These are phyloP conservation scores for Inga oerstediana DNA, from an alignment of 306 rosid species.

Conservation along the genomic window DNA sequence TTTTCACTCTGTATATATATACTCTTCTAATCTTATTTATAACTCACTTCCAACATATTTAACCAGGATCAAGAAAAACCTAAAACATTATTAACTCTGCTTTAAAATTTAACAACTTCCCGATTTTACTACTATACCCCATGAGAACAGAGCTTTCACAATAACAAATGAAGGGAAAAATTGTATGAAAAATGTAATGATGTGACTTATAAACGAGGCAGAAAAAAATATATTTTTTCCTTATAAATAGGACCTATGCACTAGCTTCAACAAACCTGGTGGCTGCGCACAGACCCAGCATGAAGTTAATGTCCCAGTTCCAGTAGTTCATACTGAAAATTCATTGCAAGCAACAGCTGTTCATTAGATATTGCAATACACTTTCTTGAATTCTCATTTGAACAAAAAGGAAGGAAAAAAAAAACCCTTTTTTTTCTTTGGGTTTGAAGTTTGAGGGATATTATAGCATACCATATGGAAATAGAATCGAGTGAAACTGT, in stretches of 20 bases:
- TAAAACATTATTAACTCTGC: too few relatives aligned
- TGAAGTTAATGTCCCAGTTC: conserved; percentile 47
- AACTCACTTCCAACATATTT: too few relatives aligned
- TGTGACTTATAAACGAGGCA: too few relatives aligned
- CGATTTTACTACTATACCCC: too few relatives aligned
- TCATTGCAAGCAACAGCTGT: background rate
- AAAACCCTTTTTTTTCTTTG: background rate
- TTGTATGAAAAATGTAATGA: too few relatives aligned
- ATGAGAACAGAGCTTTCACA: too few relatives aligned
- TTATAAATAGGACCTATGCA: background rate
- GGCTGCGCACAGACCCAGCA: conserved; percentile 53
- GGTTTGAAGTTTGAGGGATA: background rate
- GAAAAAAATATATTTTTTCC: too few relatives aligned
- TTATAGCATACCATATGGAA: conserved; percentile 45
- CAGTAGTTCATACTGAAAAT: conserved; percentile 52
- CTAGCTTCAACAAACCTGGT: conserved; percentile 43
- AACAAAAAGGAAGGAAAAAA: background rate
- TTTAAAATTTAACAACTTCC: too few relatives aligned
- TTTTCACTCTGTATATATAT: too few relatives aligned
- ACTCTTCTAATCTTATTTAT: too few relatives aligned
- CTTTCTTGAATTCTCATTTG: background rate
- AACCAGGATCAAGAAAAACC: too few relatives aligned
- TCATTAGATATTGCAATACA: background rate
- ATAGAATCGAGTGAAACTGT: conserved; percentile 51
- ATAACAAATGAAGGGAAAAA: too few relatives aligned